Base-by-base conservation (phyloP, 192 early-diverging fungal species). In the Backusella liffmaniae region DNA sequence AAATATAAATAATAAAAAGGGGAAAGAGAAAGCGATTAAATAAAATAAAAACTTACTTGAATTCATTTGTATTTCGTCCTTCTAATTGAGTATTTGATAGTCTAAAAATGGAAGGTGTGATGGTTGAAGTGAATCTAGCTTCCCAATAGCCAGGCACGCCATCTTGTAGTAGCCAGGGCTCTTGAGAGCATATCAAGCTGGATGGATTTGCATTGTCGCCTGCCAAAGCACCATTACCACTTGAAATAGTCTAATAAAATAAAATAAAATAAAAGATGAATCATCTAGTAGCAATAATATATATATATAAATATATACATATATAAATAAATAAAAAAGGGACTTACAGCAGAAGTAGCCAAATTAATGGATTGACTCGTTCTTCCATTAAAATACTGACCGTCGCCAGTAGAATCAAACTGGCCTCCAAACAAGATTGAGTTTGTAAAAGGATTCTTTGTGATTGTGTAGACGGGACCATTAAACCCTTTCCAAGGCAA, bases 401-500 rank as follows among this genome's bases (percentile, higher is more conserved):
- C 92, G 82, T 94, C 91, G 12, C 83, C 77, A 0, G 93, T 93
- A 0, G 86, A 74, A 71, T 89, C 85, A 76, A 94, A 94, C 39
- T 79, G 75, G 0, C 93, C 93, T 37, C 88, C 93, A 23, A 92
- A 91, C 74, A 88, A 91, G 36, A 92, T 77, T 3, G 86, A 86
- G 13, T 81, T 73, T 3, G 74, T 80, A 30, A 89, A 81, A 29
- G 77, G 66, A 35, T 86, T 80, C 36, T 81, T 79, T 18, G 82
- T 71, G 66, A 93, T 91, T 12, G 88, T 85, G 46, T 84, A 85
- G 0, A 94, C 90, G 0, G 89, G 86, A 0, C 91, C 92, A 73
- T 93, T 86, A 37, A 94, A 76, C 1, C 92, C 93, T 16, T 87
- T 87, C 80, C 90, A 93, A 35, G 93, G 89, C 13, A 92, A 44